Base-by-base conservation (phyloP, 2,329 filamentous ascomycete species). In the Onygenales sp. region DNA sequence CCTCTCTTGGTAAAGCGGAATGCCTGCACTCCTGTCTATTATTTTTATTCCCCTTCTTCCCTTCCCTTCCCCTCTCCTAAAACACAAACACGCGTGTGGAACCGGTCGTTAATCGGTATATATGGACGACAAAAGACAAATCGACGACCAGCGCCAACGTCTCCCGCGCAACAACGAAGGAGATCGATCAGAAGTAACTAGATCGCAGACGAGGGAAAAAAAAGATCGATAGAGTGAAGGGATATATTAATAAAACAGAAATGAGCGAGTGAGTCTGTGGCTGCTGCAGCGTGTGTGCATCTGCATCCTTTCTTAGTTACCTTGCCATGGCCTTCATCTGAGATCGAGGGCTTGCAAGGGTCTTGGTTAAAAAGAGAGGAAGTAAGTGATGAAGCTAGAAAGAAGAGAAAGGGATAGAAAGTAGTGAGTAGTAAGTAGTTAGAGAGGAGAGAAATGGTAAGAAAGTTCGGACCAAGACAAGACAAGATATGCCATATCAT, bases 131-230 rank as follows among this genome's bases (percentile, higher is more conserved):
- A 35, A 51, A 27, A 33, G 49, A 35, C 31, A 8, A 8, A 43
- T 51, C 43, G 49, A 51, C 39, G 49, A 21, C 49, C 49, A 51
- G 49, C 49, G 49, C 31, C 49, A 51, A 43, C 11, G 49, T 35
- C 41, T 36, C 39, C 31, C 5, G 11, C 1, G 14, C 11, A 39
- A 31, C 35, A 14, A 9, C 21, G 7, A 13, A 7, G 11, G 21
- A 13, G 10, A 17, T 2, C 7, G 39, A 5, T 27, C n/a, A 1
- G 39, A 2, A 11, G 33, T 6, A 17, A 17, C 2, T 17, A 3
- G 11, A 17, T 7, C 2, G 33, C 3, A 39, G 13, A n/a, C 21
- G 32, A 41, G 4, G 9, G 5, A 39, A 35, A 27, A 41, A 11
- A 31, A 41, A 31, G 10, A 31, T 11, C 21, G 17, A 32, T 41